Conservation (phyloP, 2,329 filamentous ascomycete genomes). For the Ceratocystis diversiconidia region DNA sequence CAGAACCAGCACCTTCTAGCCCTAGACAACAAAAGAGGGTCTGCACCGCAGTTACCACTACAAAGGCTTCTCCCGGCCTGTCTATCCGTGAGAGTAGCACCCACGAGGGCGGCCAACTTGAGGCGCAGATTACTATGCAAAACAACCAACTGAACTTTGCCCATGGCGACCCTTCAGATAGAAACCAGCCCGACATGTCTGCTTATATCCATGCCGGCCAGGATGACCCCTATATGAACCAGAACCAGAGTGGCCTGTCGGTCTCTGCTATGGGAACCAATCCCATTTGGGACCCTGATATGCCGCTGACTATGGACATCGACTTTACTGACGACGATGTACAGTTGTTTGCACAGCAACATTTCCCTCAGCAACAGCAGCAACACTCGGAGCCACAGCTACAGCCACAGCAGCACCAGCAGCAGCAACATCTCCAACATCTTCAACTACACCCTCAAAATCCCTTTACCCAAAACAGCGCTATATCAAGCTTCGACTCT, state of each 20-base stretch:
- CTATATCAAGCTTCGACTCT: conserved; percentile 1
- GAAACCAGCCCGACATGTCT: conserved; percentile 35
- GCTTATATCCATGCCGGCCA: conserved; percentile 33
- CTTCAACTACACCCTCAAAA: conserved; percentile 4
- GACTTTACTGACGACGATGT: conserved; percentile 37
- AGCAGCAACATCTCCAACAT: conserved; percentile 14
- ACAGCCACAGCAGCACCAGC: conserved; percentile 20
- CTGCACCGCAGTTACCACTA: not conserved
- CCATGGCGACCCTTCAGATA: conserved; percentile 36
- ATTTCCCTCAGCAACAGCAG: conserved; percentile 20
- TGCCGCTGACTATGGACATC: conserved; percentile 38
- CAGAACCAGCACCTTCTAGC: not conserved
- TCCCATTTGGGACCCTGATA: conserved; percentile 44
- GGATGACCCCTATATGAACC: conserved; percentile 37
- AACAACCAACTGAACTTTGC: conserved; percentile 39
- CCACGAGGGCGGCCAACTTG: conserved; percentile 29
- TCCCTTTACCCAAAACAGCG: not conserved
- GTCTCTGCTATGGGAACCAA: conserved; percentile 37
- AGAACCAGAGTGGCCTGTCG: conserved; percentile 38
- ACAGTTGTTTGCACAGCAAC: conserved; percentile 29
- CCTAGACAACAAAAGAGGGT: conserved; percentile 6
- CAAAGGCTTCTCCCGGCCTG: not conserved
- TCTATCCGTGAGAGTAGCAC: conserved; percentile 19
- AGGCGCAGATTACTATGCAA: conserved; percentile 36
- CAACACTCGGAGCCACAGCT: conserved; percentile 21